A percentile compares a stretch with the other conserved stretches of the same genome.
Evolutionary conservation across 345 rosid species (phyloP).

Genomic region (Balakata baccata): DNA sequence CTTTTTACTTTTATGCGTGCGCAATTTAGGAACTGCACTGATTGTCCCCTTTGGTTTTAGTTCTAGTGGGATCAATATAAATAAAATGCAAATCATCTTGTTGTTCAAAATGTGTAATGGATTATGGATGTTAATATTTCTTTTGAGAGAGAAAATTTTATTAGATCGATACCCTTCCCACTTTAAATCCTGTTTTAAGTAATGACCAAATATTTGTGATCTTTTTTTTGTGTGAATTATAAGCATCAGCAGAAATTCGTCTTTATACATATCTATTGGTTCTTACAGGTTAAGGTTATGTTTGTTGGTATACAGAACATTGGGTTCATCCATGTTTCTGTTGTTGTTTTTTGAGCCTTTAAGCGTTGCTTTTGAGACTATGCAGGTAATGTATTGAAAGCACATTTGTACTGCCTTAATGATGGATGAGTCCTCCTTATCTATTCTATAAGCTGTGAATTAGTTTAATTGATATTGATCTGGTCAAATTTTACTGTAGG

Average conservation of each 20-base stretch:
- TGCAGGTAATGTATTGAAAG: conserved; percentile 45
- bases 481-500: conserved; percentile 45
- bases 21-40: conserved; percentile 6
- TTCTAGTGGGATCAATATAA: neutral
- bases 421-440: neutral
- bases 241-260: neutral
- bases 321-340: conserved; percentile 44
- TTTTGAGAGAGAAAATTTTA: neutral
- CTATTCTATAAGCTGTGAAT: neutral
- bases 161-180: neutral
- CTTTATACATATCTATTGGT: conserved; percentile 12
- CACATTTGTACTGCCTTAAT: neutral
- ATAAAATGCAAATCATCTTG: neutral
- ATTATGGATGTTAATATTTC: neutral
- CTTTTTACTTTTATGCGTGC: neutral
- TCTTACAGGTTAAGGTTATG: conserved; percentile 55
- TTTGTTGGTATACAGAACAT: conserved; percentile 37
- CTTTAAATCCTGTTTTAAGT: neutral
- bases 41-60: neutral
- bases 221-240: neutral
- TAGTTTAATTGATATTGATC: neutral
- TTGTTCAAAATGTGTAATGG: neutral
- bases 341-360: conserved; percentile 62
- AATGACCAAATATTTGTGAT: neutral
- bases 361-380: conserved; percentile 62